Base-by-base conservation (phyloP, 441 rosid species). In the Manihot esculenta region DNA sequence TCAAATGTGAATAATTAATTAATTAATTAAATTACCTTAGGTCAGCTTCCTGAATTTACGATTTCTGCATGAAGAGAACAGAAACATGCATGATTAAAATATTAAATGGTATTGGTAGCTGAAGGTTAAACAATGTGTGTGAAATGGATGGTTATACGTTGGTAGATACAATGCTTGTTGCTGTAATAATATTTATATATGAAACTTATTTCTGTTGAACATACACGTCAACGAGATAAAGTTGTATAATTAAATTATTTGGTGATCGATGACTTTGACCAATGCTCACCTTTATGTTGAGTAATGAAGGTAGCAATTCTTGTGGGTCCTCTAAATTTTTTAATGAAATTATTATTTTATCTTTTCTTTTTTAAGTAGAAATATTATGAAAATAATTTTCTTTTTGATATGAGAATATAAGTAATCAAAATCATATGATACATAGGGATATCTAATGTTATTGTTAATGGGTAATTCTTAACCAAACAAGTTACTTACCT, bases 251-350 rank as follows among this genome's bases (percentile, higher is more conserved):
- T 53, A 50, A 44, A 65, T 33, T 41, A 55, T 41, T 38, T 21
- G 35, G 54, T 63, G 23, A 47, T n/a, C n/a, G n/a, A n/a, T 2
- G 72, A 61, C 74, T 68, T 68, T 68, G 65, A 68, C 67, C n/a
- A 44, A 42, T 42, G 66, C 33, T 42, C 30, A n/a, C 2, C 17
- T 17, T 4, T 57, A 51, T 57, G 2, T 33, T 30, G 62, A 58
- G 38, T 18, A 57, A 57, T 57, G 41, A 27, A 14, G 41, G 15
- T 55, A 12, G 17, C 18, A 24, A 56, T 56, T 56, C 60, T 56
- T 1, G 27, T 58, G 20, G 23, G 24, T 53, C 24, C 57, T 53
- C 57, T 5, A 55, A 9, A 18, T 20, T 55, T 9, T 21, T 55
- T 55, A 23, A 55, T 21, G 23, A 5, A 7, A 10, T 49, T 17